phyloP scores from a whole-genome alignment of 2,329 filamentous ascomycete genomes.

The Pseudodiploospora longispora region DNA sequence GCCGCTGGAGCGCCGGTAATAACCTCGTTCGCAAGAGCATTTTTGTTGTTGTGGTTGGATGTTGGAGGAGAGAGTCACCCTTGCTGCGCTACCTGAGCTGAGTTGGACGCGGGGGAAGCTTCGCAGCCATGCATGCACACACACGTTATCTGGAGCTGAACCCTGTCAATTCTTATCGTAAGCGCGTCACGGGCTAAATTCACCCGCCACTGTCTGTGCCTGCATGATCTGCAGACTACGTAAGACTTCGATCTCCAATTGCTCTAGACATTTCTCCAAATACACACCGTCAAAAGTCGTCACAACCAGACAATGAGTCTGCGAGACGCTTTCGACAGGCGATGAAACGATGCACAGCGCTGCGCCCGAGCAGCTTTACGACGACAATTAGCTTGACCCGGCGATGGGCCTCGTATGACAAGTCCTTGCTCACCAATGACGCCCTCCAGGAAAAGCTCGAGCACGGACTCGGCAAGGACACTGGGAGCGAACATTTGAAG shows the following conservation, averaged over 20 bases:
- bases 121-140: background rate
- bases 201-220: too few species aligned
- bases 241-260: too few species aligned
- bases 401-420: constrained; percentile 27
- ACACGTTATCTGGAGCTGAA: background rate
- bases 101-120: background rate
- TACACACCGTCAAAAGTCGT: background rate
- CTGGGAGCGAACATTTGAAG: constrained; percentile 20
- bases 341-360: constrained; percentile 20
- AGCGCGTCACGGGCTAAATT: constrained; percentile 5
- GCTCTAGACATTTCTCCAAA: too few species aligned
- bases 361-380: constrained; percentile 11
- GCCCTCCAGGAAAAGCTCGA: constrained; percentile 23
- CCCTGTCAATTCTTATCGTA: constrained; percentile 4
- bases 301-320: constrained; percentile 11
- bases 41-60: constrained; percentile 4
- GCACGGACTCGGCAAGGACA: constrained; percentile 22
- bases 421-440: constrained; percentile 18
- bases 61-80: background rate
- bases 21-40: constrained; percentile 25
- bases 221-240: too few species aligned
- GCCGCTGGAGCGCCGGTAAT: constrained; percentile 24
- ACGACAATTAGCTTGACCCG: constrained; percentile 5
- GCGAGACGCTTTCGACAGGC: constrained; percentile 6
- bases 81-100: constrained; percentile 4